Evolutionary conservation across 495 filamentous ascomycete species (phyloP), one percentile per base, ranked within the genome.

Genomic region (Penicillium odoratum): DNA sequence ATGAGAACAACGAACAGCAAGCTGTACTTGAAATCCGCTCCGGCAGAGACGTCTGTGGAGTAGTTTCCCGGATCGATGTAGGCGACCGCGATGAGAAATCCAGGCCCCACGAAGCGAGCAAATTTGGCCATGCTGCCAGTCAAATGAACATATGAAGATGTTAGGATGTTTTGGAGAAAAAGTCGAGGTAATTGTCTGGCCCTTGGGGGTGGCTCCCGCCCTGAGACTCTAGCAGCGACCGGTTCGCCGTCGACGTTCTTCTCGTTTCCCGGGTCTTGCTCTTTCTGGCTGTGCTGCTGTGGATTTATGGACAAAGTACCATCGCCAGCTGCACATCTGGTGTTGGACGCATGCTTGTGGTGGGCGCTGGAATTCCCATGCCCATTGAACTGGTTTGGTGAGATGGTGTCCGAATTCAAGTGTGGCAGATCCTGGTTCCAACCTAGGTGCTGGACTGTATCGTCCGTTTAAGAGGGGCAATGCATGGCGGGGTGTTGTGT

Each of bases 41-140:
- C 87, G 40, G 87, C 91, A 33, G 88, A 83, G 48, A 92, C 87
- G 72, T 92, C 91, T 29, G 91, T 93, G 4, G 90, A 82, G 70
- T 93, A 93, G 70, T 95, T 95, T 51, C 89, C 89, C 6, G 89
- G 89, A 60, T 93, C 89, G 61, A 93, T 91, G 73, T 88, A 84
- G 18, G 88, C 88, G 45, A 92, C 89, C 15, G 88, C 83, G 52
- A 93, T 82, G 73, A 96, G 82, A 69, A 96, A 92, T 3, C 92
- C 92, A 11, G 92, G 92, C 1, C 92, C 92, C 45, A 96, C 75
- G 67, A 97, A 97, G 57, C 84, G 85, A 55, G 70, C 72, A 63
- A 89, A 93, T 31, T 85, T 92, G 54, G 76, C 45, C 36, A 92
- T 43, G 8, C 50, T 74, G 26, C 64, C 71, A 5, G 58, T 55